Conservation (phyloP, 768 basidiomycete species). For the Paxillus ammoniavirescens region DNA sequence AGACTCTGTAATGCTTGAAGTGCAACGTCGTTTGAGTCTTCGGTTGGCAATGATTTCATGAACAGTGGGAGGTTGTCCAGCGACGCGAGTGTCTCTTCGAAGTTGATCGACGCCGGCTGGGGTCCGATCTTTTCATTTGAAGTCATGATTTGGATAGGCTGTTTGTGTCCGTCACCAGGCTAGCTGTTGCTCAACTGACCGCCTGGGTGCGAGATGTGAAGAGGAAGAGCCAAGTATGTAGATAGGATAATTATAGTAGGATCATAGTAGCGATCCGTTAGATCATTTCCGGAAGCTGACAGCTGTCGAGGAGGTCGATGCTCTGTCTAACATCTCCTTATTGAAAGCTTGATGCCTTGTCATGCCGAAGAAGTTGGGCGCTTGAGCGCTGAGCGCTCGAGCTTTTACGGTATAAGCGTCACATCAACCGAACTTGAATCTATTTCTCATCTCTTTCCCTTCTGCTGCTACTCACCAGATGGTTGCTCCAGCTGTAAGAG, state of each 20-base stretch:
- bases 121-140: slow-evolving; percentile 20
- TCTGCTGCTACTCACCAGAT: slow-evolving; percentile 10
- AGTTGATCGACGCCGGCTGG: slow-evolving; percentile 16
- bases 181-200: too few relatives aligned
- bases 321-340: too few relatives aligned
- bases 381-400: too few relatives aligned
- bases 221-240: not conserved
- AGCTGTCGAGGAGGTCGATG: too few relatives aligned
- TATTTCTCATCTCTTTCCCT: not conserved
- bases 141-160: slow-evolving; percentile 11
- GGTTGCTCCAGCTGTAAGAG: slow-evolving; percentile 39
- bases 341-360: too few relatives aligned
- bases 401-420: too few relatives aligned
- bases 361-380: too few relatives aligned
- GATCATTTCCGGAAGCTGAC: too few relatives aligned
- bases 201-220: not conserved
- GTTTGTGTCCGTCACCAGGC: not conserved
- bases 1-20: slow-evolving; percentile 85
- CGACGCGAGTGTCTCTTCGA: slow-evolving; percentile 38
- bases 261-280: too few relatives aligned
- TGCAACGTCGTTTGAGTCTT: slow-evolving; percentile 57
- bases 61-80: slow-evolving; percentile 82
- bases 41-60: slow-evolving; percentile 83
- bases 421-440: too few relatives aligned
- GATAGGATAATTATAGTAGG: slow-evolving; percentile 14